A percentile compares a stretch with the other conserved stretches of the same genome.
These are phyloP conservation scores for Camelina hispida DNA, from an alignment of 345 rosid species.

Conservation along the genomic window DNA sequence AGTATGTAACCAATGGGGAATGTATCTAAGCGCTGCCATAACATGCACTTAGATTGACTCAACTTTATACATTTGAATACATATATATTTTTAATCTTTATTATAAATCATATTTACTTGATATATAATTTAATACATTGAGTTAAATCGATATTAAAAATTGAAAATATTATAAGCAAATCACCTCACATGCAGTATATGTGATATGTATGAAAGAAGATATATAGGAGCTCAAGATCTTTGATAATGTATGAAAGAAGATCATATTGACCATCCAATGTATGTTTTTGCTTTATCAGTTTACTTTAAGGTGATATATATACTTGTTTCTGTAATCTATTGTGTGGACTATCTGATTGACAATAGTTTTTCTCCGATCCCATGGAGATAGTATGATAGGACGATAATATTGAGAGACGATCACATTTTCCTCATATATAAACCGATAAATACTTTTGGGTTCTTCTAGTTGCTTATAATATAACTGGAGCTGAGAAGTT, in stretches of 20 bases:
- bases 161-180: slow-evolving; percentile 17
- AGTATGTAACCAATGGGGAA: slow-evolving; percentile 21
- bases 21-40: slow-evolving; percentile 24
- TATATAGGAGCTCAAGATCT: slow-evolving; percentile 17
- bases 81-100: neutral
- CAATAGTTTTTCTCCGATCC: neutral
- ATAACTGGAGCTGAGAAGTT: slow-evolving; percentile 5
- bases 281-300: neutral
- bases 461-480: neutral
- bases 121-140: neutral
- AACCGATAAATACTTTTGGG: slow-evolving; percentile 8
- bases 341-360: neutral
- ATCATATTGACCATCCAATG: slow-evolving; percentile 20
- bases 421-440: neutral
- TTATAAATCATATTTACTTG: neutral
- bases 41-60: slow-evolving; percentile 22
- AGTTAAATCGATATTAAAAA: neutral
- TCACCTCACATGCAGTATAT: slow-evolving; percentile 27
- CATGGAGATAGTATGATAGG: neutral
- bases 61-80: neutral
- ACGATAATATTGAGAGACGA: slow-evolving; percentile 8
- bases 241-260: slow-evolving; percentile 1
- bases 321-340: neutral
- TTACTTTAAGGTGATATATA: neutral
- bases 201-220: neutral